phyloP scores from a whole-genome alignment of 2,329 filamentous ascomycete genomes.

The Cladosporium cucumerinum region DNA sequence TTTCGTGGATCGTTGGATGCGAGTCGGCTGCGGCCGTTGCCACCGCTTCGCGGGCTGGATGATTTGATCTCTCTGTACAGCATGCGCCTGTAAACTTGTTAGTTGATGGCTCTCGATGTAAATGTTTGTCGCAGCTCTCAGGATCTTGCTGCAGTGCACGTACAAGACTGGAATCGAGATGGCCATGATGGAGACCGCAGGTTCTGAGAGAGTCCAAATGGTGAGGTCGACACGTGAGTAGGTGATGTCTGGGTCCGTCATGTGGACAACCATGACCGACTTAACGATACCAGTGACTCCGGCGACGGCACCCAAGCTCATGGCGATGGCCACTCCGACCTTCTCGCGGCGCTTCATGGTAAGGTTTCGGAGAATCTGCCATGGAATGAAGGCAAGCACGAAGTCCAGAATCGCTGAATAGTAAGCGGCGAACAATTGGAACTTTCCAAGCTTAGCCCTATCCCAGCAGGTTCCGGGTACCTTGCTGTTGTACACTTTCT shows the following conservation, averaged over 20 bases:
- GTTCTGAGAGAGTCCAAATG: conserved; percentile 9
- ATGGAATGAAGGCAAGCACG: conserved; percentile 6
- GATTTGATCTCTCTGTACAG: conserved; percentile 12
- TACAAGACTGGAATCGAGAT: conserved; percentile 14
- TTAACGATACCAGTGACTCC: conserved; percentile 10
- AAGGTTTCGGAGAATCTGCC: conserved; percentile 3
- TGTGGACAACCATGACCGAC: neutral
- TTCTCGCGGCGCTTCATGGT: conserved; percentile 12
- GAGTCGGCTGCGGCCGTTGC: neutral
- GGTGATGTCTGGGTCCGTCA: conserved; percentile 8
- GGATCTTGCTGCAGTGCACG: neutral
- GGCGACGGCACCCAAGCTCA: conserved; percentile 14
- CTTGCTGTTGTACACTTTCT: neutral
- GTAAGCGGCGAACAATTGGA: conserved; percentile 10
- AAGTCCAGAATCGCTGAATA: conserved; percentile 13
- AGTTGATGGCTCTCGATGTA: neutral
- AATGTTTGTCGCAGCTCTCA: no score
- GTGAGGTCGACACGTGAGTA: conserved; percentile 9
- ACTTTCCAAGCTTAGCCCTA: neutral
- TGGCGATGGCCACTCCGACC: conserved; percentile 9
- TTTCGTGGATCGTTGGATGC: conserved; percentile 3
- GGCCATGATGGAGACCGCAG: conserved; percentile 13
- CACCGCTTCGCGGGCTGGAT: conserved; percentile 8
- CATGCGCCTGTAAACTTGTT: neutral
- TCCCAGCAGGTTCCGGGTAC: conserved; percentile 14